Conservation (phyloP, 192 early-diverging fungal genomes). For the Gigaspora rosea region DNA sequence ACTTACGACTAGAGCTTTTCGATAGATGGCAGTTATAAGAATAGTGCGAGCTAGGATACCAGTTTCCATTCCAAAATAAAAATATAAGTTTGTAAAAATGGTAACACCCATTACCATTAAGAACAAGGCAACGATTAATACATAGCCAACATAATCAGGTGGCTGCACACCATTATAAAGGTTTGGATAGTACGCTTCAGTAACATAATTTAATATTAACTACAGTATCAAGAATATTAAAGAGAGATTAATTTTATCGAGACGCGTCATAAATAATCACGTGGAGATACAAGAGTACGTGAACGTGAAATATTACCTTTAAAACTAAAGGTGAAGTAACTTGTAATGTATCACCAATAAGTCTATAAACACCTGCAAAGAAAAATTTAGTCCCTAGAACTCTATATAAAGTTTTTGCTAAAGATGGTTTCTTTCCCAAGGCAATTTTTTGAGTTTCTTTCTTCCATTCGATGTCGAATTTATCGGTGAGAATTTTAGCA, state of each 20-base stretch:
- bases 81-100: conserved; percentile 44
- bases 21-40: conserved; percentile 53
- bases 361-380: conserved; percentile 39
- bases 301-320: conserved; percentile 38
- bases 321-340: conserved; percentile 28
- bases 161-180: not conserved
- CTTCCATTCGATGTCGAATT: conserved; percentile 40
- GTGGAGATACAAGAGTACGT: not conserved
- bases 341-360: conserved; percentile 44
- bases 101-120: conserved; percentile 47
- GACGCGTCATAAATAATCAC: not conserved
- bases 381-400: conserved; percentile 46
- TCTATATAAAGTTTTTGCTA: conserved; percentile 45
- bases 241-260: not conserved
- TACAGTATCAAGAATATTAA: not conserved
- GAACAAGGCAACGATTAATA: conserved; percentile 42
- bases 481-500: conserved; percentile 33
- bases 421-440: conserved; percentile 37
- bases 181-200: conserved; percentile 10
- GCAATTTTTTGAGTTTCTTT: conserved; percentile 12
- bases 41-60: conserved; percentile 48
- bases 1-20: conserved; percentile 52
- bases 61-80: conserved; percentile 44
- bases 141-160: conserved; percentile 39
- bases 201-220: conserved; percentile 10